Conservation (phyloP, 306 rosid species). For the Trifolium dubium region DNA sequence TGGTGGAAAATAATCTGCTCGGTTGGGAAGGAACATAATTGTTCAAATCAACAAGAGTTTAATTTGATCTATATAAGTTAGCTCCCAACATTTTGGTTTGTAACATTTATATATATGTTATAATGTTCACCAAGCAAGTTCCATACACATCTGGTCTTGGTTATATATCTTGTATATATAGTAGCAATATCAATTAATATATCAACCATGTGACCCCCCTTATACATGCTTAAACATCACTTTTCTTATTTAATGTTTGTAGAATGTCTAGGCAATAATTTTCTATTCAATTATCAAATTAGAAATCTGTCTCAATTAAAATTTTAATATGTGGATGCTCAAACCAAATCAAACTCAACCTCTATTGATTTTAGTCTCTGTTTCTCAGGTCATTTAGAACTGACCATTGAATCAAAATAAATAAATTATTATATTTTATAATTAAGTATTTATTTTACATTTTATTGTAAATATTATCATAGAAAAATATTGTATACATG, state of each 20-base stretch:
- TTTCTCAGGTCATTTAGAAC: too few species aligned
- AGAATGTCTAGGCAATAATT: neutral
- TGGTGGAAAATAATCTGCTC: conserved; percentile 8
- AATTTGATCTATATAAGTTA: neutral
- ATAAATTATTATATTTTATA: too few species aligned
- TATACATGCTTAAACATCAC: neutral
- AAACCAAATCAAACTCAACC: neutral
- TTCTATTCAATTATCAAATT: too few species aligned
- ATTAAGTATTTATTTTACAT: too few species aligned
- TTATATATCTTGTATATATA: neutral
- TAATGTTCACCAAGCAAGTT: conserved; percentile 18
- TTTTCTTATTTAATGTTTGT: neutral
- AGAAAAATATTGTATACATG: too few species aligned
- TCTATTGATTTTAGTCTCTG: too few species aligned
- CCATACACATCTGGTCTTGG: neutral
- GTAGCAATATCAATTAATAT: neutral
- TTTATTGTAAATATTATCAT: too few species aligned
- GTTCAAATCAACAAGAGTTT: conserved; percentile 3
- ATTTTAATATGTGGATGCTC: neutral
- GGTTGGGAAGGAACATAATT: conserved; percentile 19
- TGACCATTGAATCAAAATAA: too few species aligned
- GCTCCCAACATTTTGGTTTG: conserved; percentile 10
- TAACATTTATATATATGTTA: neutral
- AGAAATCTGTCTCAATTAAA: too few species aligned
- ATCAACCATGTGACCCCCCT: conserved; percentile 11